phyloP scores from a whole-genome alignment of 306 rosid genomes.

The Chamaecrista fasciculata region DNA sequence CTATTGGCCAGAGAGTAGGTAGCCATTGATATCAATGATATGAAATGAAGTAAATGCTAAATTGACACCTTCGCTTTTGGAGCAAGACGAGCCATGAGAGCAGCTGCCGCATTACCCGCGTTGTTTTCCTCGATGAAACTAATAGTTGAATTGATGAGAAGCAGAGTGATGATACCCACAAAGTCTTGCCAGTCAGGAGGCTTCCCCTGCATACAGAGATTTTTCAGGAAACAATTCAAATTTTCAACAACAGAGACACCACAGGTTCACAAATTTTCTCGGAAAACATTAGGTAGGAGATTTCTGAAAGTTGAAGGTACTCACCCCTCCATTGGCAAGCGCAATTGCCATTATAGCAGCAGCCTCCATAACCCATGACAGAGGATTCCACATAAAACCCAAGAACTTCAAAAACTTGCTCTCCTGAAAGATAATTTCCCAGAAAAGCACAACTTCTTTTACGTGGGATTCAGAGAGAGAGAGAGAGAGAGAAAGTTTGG shows the following conservation, averaged over 20 bases:
- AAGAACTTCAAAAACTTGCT: constrained; percentile 82
- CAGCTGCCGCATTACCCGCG: constrained; percentile 98
- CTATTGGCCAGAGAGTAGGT: neutral
- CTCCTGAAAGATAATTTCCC: constrained; percentile 58
- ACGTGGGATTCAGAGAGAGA: constrained; percentile 1
- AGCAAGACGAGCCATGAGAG: constrained; percentile 98
- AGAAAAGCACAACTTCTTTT: neutral
- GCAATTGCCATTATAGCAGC: constrained; percentile 99
- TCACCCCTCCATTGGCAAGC: constrained; percentile 97
- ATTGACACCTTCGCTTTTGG: constrained; percentile 89
- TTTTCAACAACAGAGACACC: constrained; percentile 16
- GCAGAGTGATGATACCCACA: constrained; percentile 92
- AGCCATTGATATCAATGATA: neutral
- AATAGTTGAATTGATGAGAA: constrained; percentile 88
- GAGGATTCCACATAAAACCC: constrained; percentile 99
- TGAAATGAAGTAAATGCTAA: neutral
- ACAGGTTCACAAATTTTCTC: neutral
- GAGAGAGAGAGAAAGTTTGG: neutral
- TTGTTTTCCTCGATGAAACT: constrained; percentile 98
- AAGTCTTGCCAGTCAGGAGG: constrained; percentile 99
- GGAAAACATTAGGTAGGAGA: neutral
- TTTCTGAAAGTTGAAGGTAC: constrained; percentile 21
- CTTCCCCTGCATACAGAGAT: constrained; percentile 57
- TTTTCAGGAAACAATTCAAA: constrained; percentile 8
- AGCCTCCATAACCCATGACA: constrained; percentile 99